Conservation (phyloP, 768 basidiomycete species). For the Suillus alpinus region DNA sequence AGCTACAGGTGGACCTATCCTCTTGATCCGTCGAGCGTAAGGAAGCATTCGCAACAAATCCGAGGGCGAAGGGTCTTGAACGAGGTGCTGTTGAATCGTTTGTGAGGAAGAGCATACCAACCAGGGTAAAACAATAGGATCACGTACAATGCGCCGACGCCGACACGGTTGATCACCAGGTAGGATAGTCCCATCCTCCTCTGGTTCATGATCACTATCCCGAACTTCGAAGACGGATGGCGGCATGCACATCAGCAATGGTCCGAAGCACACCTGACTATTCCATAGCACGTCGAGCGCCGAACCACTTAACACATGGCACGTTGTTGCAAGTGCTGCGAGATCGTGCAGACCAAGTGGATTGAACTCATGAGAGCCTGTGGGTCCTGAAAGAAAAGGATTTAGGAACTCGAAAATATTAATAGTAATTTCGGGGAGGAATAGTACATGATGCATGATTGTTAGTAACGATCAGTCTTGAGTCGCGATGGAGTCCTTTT, state of each 20-base stretch:
- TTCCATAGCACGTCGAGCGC: conserved; percentile 8
- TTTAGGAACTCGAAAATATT: neutral
- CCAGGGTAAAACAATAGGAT: neutral
- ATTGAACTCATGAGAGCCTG: neutral
- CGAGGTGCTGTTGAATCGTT: neutral
- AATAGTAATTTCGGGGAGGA: neutral
- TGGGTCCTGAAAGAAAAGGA: neutral
- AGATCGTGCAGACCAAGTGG: conserved; percentile 1
- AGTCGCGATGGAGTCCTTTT: no score
- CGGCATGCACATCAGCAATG: conserved; percentile 3
- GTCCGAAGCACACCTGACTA: conserved; percentile 5
- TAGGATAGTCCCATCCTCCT: no score
- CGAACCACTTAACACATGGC: conserved; percentile 4
- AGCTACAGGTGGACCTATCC: neutral
- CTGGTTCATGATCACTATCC: neutral
- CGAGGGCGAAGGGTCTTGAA: neutral
- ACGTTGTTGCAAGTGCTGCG: conserved; percentile 4
- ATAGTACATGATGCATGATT: neutral
- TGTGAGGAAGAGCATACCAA: neutral
- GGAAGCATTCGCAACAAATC: neutral
- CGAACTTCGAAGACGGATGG: neutral
- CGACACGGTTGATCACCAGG: no score
- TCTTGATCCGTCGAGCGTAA: neutral
- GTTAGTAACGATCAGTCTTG: no score
- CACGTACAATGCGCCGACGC: neutral